These are phyloP conservation scores for Fusarium nanum DNA, from an alignment of 2,329 filamentous ascomycete species.

Conservation along the genomic window DNA sequence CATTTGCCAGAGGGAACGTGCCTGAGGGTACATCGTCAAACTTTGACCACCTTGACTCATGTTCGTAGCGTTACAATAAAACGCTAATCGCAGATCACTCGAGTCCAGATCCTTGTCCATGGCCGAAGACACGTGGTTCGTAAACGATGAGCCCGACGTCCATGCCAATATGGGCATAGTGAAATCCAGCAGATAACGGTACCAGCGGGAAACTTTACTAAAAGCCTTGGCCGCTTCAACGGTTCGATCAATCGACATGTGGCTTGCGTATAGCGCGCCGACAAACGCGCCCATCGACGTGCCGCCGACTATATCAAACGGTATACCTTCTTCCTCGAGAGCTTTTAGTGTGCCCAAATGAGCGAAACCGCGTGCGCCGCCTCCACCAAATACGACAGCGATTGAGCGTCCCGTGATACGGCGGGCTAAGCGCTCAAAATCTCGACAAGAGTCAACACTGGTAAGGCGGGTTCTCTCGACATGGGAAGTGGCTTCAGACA, in stretches of 20 bases:
- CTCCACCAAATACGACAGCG: neutral
- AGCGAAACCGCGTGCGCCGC: neutral
- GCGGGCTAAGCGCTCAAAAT: neutral
- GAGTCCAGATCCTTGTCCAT: neutral
- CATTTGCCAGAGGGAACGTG: neutral
- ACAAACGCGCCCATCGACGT: neutral
- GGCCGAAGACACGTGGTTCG: neutral
- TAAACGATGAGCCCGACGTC: neutral
- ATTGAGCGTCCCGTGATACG: neutral
- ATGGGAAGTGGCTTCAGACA: neutral
- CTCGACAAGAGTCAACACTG: neutral
- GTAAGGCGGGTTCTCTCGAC: neutral
- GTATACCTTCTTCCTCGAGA: neutral
- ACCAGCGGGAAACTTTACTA: neutral
- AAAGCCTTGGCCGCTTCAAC: neutral
- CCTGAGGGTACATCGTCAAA: neutral
- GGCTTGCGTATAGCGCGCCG: neutral
- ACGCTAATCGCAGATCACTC: neutral
- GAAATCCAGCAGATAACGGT: neutral
- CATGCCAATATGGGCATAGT: neutral
- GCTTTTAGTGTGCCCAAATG: neutral
- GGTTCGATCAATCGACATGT: neutral
- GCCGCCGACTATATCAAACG: neutral
- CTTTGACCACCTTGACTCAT: conserved; percentile 1
- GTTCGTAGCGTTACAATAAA: neutral